Conservation (phyloP, 2,329 filamentous ascomycete genomes). For the Aschersonia sp. region DNA sequence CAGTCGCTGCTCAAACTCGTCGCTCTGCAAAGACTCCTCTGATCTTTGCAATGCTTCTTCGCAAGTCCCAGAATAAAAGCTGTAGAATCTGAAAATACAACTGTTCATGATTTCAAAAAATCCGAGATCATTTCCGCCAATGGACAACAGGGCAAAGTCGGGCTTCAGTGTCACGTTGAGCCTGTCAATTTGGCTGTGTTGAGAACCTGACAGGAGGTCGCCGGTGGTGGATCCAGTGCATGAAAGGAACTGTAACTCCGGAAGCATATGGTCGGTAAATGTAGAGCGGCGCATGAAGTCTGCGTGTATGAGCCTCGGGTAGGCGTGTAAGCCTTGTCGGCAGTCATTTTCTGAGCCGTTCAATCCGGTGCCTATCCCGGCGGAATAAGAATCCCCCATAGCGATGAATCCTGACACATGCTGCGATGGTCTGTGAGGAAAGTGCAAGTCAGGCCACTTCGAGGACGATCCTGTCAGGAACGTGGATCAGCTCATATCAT, state of each 20-base stretch:
- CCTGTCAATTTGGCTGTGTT: slow-evolving; percentile 24
- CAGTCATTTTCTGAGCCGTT: slow-evolving; percentile 25
- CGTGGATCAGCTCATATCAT: background rate
- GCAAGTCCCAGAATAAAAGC: slow-evolving; percentile 31
- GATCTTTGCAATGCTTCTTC: slow-evolving; percentile 21
- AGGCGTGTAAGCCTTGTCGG: slow-evolving; percentile 25
- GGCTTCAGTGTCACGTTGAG: slow-evolving; percentile 21
- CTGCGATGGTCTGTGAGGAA: slow-evolving; percentile 4
- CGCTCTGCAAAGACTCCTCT: slow-evolving; percentile 5
- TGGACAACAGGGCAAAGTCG: slow-evolving; percentile 30
- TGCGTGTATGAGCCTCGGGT: slow-evolving; percentile 22
- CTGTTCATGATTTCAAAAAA: slow-evolving; percentile 36
- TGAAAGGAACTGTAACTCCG: slow-evolving; percentile 27
- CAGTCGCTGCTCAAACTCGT: slow-evolving; percentile 23
- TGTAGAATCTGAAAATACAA: slow-evolving; percentile 34
- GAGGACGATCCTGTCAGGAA: background rate
- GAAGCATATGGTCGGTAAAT: background rate
- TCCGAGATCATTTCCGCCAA: slow-evolving; percentile 33
- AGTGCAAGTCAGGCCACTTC: background rate
- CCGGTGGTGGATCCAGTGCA: slow-evolving; percentile 29
- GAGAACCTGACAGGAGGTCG: slow-evolving; percentile 21
- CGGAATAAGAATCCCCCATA: slow-evolving; percentile 31
- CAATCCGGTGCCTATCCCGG: slow-evolving; percentile 30
- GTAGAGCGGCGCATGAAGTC: slow-evolving; percentile 17
- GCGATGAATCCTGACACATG: slow-evolving; percentile 21